A percentile compares a stretch with the other conserved stretches of the same genome.
Conservation (phyloP, 176 grass and related monocot species). For the Microstegium vimineum region DNA sequence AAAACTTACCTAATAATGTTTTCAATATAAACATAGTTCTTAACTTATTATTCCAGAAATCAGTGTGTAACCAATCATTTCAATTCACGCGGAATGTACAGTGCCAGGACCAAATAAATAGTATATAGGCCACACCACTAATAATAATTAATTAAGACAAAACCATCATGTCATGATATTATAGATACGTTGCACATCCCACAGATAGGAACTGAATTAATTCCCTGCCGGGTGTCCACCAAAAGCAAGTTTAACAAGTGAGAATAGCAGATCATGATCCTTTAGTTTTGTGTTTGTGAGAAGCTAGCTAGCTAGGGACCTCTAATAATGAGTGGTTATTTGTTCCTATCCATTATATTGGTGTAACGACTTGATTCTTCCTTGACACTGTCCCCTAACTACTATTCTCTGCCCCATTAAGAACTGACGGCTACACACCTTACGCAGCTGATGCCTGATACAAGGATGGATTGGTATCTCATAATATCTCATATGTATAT, state of each 20-base stretch:
- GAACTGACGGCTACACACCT: background rate
- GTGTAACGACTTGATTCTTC: slow-evolving; percentile 24
- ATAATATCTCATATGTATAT: too few relatives aligned
- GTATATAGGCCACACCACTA: too few relatives aligned
- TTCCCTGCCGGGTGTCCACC: background rate
- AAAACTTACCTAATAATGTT: background rate
- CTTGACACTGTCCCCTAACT: slow-evolving; percentile 21
- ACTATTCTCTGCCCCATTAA: slow-evolving; percentile 18
- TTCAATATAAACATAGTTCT: background rate
- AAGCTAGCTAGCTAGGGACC: background rate
- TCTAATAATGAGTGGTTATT: background rate
- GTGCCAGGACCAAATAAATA: too few relatives aligned
- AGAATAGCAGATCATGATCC: background rate
- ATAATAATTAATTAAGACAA: background rate
- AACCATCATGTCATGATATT: background rate
- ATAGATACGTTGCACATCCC: background rate
- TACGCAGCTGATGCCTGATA: too few relatives aligned
- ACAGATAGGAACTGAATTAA: background rate
- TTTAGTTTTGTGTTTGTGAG: background rate
- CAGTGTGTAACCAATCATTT: too few relatives aligned
- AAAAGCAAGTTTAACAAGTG: background rate
- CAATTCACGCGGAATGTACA: too few relatives aligned
- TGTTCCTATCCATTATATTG: slow-evolving; percentile 16
- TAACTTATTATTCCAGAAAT: too few relatives aligned
- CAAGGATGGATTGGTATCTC: slow-evolving; percentile 5